These are phyloP conservation scores for Clavariopsis aquatica DNA, from an alignment of 495 filamentous ascomycete species.

Conservation along the genomic window DNA sequence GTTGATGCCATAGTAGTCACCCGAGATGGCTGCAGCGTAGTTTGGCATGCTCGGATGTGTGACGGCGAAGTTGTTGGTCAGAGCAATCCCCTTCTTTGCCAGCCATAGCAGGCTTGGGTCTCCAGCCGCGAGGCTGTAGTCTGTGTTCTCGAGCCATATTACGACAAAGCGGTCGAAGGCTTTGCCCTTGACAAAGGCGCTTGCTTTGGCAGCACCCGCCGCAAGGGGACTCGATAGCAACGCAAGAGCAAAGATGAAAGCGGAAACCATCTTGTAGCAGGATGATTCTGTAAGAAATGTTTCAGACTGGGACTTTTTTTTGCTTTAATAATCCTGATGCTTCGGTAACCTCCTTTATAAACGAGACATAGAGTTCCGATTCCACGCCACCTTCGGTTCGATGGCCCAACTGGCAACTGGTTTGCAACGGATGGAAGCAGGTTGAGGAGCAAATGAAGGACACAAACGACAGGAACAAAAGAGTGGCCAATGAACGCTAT, in stretches of 20 bases:
- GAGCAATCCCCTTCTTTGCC: constrained; percentile 40
- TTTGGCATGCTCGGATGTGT: constrained; percentile 55
- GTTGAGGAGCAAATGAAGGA: background rate
- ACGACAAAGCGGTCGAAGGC: constrained; percentile 43
- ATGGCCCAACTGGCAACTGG: background rate
- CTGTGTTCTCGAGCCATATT: constrained; percentile 47
- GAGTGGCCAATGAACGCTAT: background rate
- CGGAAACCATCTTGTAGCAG: background rate
- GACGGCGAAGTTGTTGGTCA: constrained; percentile 51
- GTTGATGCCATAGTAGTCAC: constrained; percentile 45
- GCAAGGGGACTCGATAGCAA: constrained; percentile 8
- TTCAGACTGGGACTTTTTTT: too few relatives aligned
- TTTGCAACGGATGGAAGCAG: background rate
- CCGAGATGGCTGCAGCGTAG: constrained; percentile 39
- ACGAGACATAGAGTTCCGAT: background rate
- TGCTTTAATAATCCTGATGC: too few relatives aligned
- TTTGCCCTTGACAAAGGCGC: constrained; percentile 42
- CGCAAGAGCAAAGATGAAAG: background rate
- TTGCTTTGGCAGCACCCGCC: background rate
- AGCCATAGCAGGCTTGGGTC: constrained; percentile 44
- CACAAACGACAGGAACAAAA: background rate
- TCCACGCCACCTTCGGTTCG: background rate
- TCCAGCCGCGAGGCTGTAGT: constrained; percentile 38
- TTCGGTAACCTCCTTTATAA: background rate
- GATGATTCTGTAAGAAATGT: too few relatives aligned